Percentiles rank a stretch among this genome's conserved stretches.
Evolutionary conservation across 2,329 filamentous ascomycete genomes (phyloP).

Genomic region (Sporothrix mexicana): DNA sequence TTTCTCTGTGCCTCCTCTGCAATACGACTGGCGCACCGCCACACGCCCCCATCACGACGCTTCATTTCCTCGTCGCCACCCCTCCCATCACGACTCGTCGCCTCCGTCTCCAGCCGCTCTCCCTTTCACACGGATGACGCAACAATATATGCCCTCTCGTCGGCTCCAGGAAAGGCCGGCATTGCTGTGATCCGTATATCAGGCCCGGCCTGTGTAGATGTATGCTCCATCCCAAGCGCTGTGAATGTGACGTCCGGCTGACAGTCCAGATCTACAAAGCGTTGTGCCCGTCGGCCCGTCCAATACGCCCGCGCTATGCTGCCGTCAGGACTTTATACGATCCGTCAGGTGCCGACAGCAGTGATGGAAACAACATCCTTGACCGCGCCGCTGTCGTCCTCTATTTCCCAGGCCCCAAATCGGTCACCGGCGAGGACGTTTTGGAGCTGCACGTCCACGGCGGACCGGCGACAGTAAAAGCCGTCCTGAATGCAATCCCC

Average conservation of each 20-base stretch:
- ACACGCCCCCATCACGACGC: neutral
- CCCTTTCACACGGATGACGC: constrained; percentile 46
- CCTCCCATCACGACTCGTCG: neutral
- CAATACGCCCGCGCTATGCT: constrained; percentile 63
- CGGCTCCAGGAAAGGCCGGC: constrained; percentile 81
- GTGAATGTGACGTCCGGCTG: neutral
- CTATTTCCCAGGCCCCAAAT: constrained; percentile 79
- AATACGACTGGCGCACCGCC: neutral
- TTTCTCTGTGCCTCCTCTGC: too few species aligned
- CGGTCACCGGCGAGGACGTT: constrained; percentile 90
- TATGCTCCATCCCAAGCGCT: constrained; percentile 46
- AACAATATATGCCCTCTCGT: constrained; percentile 93
- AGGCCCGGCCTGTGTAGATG: constrained; percentile 73
- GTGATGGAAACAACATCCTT: constrained; percentile 57
- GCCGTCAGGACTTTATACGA: constrained; percentile 76
- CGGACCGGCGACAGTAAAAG: constrained; percentile 84
- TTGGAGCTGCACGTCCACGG: constrained; percentile 96
- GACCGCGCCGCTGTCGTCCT: constrained; percentile 83
- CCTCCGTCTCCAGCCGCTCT: neutral
- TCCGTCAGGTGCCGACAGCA: constrained; percentile 41
- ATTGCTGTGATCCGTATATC: constrained; percentile 91
- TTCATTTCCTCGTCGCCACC: neutral
- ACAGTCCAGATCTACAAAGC: constrained; percentile 55
- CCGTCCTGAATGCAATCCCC: constrained; percentile 79
- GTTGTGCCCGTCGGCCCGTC: constrained; percentile 55